These are phyloP conservation scores for Phragmites australis DNA, from an alignment of 176 grass and related monocot species.

Conservation along the genomic window DNA sequence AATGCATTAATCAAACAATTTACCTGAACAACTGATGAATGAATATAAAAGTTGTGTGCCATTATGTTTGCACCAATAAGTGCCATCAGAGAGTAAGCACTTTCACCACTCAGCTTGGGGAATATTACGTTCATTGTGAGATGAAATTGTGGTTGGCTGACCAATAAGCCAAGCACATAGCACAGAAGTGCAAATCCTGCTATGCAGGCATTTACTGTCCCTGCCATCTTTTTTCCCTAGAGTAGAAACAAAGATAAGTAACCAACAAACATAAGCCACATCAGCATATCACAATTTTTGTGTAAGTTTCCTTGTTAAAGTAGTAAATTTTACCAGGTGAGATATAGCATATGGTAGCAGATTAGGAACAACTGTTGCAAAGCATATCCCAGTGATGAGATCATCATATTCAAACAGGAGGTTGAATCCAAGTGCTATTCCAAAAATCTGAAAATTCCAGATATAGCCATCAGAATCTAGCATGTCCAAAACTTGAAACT, in stretches of 20 bases:
- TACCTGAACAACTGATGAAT: slow-evolving; percentile 95
- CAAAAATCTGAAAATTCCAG: slow-evolving; percentile 85
- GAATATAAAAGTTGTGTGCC: slow-evolving; percentile 95
- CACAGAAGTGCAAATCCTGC: slow-evolving; percentile 78
- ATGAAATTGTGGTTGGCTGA: slow-evolving; percentile 89
- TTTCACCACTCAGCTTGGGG: slow-evolving; percentile 91
- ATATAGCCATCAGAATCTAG: slow-evolving; percentile 25
- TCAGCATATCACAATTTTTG: background rate
- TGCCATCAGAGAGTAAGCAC: slow-evolving; percentile 92
- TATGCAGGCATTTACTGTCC: slow-evolving; percentile 58
- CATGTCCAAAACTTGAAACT: slow-evolving; percentile 10
- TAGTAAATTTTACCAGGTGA: slow-evolving; percentile 59
- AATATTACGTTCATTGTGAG: slow-evolving; percentile 71
- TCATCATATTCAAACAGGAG: slow-evolving; percentile 73
- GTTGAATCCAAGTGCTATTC: slow-evolving; percentile 86
- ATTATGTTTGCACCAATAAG: slow-evolving; percentile 98
- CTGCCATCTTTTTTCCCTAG: slow-evolving; percentile 64
- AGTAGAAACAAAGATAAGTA: slow-evolving; percentile 33
- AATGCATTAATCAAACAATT: slow-evolving; percentile 9
- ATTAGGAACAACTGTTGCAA: slow-evolving; percentile 65
- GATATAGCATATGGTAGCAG: slow-evolving; percentile 67
- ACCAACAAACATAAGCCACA: slow-evolving; percentile 37
- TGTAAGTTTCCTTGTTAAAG: slow-evolving; percentile 16
- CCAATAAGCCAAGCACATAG: slow-evolving; percentile 86
- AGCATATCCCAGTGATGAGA: slow-evolving; percentile 69